Conservation (phyloP, 768 basidiomycete species). For the Leccinum boreale region DNA sequence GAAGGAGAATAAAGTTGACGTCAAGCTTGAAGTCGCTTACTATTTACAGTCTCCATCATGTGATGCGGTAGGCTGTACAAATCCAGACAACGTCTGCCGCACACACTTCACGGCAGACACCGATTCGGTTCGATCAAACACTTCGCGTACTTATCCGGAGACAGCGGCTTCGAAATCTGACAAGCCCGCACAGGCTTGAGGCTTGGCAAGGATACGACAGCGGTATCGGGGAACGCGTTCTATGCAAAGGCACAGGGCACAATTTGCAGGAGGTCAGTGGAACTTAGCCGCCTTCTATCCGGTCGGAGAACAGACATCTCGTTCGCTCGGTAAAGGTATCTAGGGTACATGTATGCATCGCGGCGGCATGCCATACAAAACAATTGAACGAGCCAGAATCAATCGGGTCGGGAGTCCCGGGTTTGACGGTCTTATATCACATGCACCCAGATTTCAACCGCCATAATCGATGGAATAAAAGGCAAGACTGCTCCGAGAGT, state of each 20-base stretch:
- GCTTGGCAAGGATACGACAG: neutral
- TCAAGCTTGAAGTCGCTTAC: constrained; percentile 16
- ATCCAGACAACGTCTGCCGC: neutral
- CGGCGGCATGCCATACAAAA: neutral
- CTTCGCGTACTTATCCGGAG: constrained; percentile 11
- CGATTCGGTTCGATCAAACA: constrained; percentile 17
- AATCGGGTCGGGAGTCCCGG: neutral
- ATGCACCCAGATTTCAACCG: neutral
- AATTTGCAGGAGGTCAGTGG: neutral
- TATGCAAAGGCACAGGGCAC: neutral
- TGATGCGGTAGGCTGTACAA: constrained; percentile 8
- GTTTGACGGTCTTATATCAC: neutral
- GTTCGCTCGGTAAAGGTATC: neutral
- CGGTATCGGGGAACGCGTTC: neutral
- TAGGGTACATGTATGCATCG: neutral
- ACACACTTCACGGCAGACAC: constrained; percentile 6
- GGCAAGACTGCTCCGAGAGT: neutral
- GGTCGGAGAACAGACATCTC: neutral
- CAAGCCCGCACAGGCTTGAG: neutral
- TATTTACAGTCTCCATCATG: constrained; percentile 8
- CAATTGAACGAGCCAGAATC: neutral
- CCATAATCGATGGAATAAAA: neutral
- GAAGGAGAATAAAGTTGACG: constrained; percentile 18
- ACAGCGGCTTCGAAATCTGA: neutral
- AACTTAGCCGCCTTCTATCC: neutral